phyloP scores from a whole-genome alignment of 129 eudicot species.

The Flaveria trinervia region DNA sequence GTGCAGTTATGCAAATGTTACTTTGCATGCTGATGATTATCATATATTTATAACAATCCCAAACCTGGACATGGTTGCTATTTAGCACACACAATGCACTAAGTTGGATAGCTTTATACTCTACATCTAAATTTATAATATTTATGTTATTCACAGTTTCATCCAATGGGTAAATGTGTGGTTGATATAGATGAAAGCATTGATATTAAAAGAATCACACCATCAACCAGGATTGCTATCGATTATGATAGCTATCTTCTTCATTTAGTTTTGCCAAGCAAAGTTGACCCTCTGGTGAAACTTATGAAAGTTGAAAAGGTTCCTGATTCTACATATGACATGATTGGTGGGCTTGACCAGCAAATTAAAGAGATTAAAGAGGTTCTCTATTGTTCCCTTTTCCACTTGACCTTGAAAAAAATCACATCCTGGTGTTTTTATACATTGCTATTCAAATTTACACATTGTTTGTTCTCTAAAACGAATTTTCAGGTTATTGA shows the following conservation, averaged over 20 bases:
- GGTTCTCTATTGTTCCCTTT: conserved; percentile 41
- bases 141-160: conserved; percentile 53
- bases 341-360: conserved; percentile 96
- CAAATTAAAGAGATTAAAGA: conserved; percentile 94
- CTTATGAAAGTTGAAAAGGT: conserved; percentile 96
- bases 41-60: neutral
- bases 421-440: neutral
- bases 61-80: neutral
- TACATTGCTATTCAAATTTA: neutral
- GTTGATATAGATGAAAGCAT: conserved; percentile 86
- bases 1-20: neutral
- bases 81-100: neutral
- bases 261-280: conserved; percentile 86
- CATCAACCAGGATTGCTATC: conserved; percentile 88
- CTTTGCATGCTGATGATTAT: neutral
- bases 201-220: conserved; percentile 82
- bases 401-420: neutral
- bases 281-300: conserved; percentile 86
- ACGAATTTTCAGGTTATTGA: conserved; percentile 68
- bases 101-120: neutral
- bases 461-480: neutral
- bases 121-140: neutral
- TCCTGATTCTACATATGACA: conserved; percentile 93
- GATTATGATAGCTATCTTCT: conserved; percentile 92
- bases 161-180: conserved; percentile 90